Conservation (phyloP, 305 asterid genomes). For the Fraxinus velutina region DNA sequence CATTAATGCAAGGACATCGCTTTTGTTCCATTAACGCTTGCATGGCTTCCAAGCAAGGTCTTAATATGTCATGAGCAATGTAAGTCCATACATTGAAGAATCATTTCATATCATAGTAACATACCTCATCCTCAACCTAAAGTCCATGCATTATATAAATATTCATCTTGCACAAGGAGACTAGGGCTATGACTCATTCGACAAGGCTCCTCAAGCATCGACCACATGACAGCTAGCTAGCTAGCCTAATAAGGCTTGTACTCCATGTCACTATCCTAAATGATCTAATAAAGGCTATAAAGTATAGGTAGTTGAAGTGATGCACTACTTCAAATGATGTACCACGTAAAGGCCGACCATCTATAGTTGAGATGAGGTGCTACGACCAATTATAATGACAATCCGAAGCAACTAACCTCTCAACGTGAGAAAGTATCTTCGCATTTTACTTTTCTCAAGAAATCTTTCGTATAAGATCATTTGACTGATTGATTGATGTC, state of each 20-base stretch:
- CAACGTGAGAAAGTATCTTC: not conserved
- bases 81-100: not conserved
- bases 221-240: too few species aligned
- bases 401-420: too few species aligned
- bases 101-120: too few species aligned
- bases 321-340: not conserved
- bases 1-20: too few species aligned
- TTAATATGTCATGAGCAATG: too few species aligned
- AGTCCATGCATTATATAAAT: too few species aligned
- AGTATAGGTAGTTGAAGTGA: not conserved
- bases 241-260: too few species aligned
- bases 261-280: too few species aligned
- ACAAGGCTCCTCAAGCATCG: too few species aligned
- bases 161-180: too few species aligned
- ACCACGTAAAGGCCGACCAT: not conserved
- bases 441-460: not conserved
- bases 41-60: not conserved
- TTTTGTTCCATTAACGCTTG: not conserved
- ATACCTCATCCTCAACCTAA: too few species aligned
- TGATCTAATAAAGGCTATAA: not conserved
- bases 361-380: not conserved
- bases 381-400: not conserved
- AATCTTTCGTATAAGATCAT: not conserved
- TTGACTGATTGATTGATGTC: not conserved
- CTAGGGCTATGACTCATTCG: too few species aligned